Evolutionary conservation across 345 rosid species (phyloP), one percentile per base, ranked within the genome.

Genomic region (Turnera subulata): DNA sequence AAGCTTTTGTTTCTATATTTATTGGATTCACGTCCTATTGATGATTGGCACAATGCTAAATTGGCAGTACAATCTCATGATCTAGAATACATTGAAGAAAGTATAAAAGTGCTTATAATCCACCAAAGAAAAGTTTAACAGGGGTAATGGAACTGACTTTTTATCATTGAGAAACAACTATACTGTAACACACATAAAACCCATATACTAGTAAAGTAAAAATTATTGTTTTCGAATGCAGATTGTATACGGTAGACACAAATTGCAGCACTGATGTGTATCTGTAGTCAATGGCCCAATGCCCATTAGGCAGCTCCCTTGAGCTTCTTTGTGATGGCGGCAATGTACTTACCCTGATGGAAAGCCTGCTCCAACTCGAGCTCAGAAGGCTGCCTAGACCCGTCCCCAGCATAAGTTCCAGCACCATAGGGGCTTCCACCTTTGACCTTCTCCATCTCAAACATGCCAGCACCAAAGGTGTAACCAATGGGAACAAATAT

Each of bases 391-490:
- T 79, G 80, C 55, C 97, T 85, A 0, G 96, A 83, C 43, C 96
- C 96, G n/a, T 88, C 96, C 25, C 96, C 97, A 1, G 97, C 94
- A 44, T 2, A 84, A 61, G 97, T 91, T 68, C 97, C 97, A 0
- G 97, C 96, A 12, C 96, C 96, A 19, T 91, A 88, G 2, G 97
- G 97, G 49, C 89, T 91, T 56, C 97, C 97, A 4, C 97, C 96
- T 75, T 91, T 91, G 71, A 91, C 82, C 10, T 73, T 52, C 75
- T 88, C 91, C 96, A 91, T 88, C 86, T 88, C 97, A 2, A 88
- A 85, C 97, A 91, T 91, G 22, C 97, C 96, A 13, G 97, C 97
- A 3, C 97, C 97, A 50, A 91, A 91, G 26, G 96, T 91, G 84
- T 88, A 88, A 52, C 96, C 96, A 6, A 91, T 80, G 12, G 97